Evolutionary conservation across 345 rosid genomes (phyloP), one percentile per base, ranked within the genome.

Genomic region (Isatis tinctoria): DNA sequence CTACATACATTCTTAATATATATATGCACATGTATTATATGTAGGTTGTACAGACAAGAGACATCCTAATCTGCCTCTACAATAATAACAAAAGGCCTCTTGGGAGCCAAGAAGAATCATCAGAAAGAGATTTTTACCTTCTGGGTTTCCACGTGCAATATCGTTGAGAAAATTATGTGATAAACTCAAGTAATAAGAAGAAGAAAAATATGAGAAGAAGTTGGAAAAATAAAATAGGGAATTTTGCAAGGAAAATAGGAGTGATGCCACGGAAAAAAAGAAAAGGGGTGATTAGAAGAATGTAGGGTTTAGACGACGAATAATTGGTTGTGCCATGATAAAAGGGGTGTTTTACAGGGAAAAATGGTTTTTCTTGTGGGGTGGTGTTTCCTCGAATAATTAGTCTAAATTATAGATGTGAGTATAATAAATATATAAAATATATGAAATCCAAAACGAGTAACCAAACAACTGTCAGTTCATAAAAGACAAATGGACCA

Each of bases 121-220:
- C 35, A 48, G 54, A 65, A n/a, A 43, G 30, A 53, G 24, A 32
- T 61, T 53, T 53, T 75, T 84, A 83, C 87, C 90, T 69, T 83
- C 84, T 62, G 85, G 81, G 78, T 59, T 78, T 80, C 83, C 90
- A 85, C 89, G 89, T 85, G 88, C 81, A 72, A 72, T 70, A 85
- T 82, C 80, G 41, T 57, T 30, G 60, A 9, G 14, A 54, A 54
- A 59, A 33, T 10, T 24, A 13, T 32, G 9, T 8, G 36, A 47
- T 68, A 18, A 69, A 62, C 16, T 20, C 52, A 41, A 32, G 32
- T 39, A 26, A 10, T 30, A 10, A 33, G 12, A 40, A 37, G 22
- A 53, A 53, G n/a, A n/a, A 53, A 8, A 35, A 10, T 22, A 3
- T 11, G 37, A 26, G 26, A 67, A 51, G 33, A 12, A 47, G 12